Evolutionary conservation across 208 protist species (phyloP), one percentile per base, ranked within the genome.

Genomic region (Acanthamoeba castellanii): DNA sequence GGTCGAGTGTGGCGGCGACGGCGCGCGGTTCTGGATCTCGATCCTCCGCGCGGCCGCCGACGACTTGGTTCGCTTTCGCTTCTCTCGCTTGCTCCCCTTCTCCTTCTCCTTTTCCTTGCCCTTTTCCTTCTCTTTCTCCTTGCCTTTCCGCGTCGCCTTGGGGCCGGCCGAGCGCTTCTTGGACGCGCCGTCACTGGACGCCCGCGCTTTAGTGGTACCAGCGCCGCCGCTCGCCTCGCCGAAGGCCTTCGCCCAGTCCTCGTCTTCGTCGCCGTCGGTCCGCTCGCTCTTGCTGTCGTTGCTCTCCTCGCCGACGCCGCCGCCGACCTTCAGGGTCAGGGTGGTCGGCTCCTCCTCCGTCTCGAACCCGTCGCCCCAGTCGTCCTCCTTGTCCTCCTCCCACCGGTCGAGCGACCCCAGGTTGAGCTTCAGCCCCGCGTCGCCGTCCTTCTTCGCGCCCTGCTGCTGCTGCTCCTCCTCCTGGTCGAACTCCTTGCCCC

Each of bases 61-160:
- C 6, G 78, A 87, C 78, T 87, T 87, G 50, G 78, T 87, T 1
- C 78, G 78, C 78, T 87, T 87, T 25, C 78, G 45, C 78, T 87
- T 87, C 78, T 87, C 78, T 25, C 78, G 42, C 52, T 61, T 57
- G 52, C 78, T 64, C 6, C 42, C 42, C n/a, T n/a, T 27, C 1
- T 20, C 25, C n/a, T 3, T 22, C 25, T 55, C 45, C 74, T 45
- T 52, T 22, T 82, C 20, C 8, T 50, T 20, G 25, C 50, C 25
- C n/a, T 3, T 22, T 1, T 55, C 45, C 74, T 45, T 52, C 25
- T 82, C 74, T 37, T 82, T 82, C 34, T 55, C 74, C 37, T 82
- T 82, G 3, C 34, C 68, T 25, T 82, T 82, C 6, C 45, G 32
- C 74, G 5, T 20, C n/a, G 22, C 11, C 25, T 42, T 50, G 74